phyloP scores from a whole-genome alignment of 2,329 filamentous ascomycete genomes.

The Pseudopyrenochaeta lycopersici region DNA sequence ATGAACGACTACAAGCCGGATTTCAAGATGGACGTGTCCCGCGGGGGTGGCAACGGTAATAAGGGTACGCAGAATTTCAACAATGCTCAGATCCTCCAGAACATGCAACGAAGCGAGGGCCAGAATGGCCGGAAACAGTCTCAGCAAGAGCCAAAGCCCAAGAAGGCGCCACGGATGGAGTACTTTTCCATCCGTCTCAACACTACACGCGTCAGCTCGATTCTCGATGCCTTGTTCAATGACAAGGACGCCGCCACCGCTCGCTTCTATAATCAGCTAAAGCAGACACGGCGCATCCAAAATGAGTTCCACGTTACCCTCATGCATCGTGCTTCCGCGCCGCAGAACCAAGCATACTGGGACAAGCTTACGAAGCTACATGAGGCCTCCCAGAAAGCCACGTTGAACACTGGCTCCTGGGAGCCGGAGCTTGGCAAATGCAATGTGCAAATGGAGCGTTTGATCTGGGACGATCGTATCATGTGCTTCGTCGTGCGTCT shows the following conservation, averaged over 20 bases:
- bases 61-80: constrained; percentile 35
- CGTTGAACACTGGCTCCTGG: constrained; percentile 48
- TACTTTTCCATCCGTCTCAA: constrained; percentile 71
- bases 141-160: constrained; percentile 54
- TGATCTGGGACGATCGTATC: constrained; percentile 85
- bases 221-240: constrained; percentile 76
- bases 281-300: constrained; percentile 78
- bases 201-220: constrained; percentile 59
- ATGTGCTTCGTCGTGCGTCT: constrained; percentile 89
- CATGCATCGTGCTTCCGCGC: constrained; percentile 76
- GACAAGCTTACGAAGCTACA: constrained; percentile 72
- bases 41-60: constrained; percentile 42
- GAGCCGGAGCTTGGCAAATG: constrained; percentile 70
- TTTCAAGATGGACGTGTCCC: constrained; percentile 77
- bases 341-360: constrained; percentile 76
- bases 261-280: constrained; percentile 79
- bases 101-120: constrained; percentile 38
- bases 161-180: constrained; percentile 64
- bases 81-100: constrained; percentile 47
- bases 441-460: constrained; percentile 67
- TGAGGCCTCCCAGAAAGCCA: constrained; percentile 36
- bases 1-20: constrained; percentile 80
- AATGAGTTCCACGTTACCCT: constrained; percentile 92
- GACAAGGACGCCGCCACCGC: constrained; percentile 62
- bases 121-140: constrained; percentile 22